These are phyloP conservation scores for Solanum corneliomulleri DNA, from an alignment of 257 asterid species.

Conservation along the genomic window DNA sequence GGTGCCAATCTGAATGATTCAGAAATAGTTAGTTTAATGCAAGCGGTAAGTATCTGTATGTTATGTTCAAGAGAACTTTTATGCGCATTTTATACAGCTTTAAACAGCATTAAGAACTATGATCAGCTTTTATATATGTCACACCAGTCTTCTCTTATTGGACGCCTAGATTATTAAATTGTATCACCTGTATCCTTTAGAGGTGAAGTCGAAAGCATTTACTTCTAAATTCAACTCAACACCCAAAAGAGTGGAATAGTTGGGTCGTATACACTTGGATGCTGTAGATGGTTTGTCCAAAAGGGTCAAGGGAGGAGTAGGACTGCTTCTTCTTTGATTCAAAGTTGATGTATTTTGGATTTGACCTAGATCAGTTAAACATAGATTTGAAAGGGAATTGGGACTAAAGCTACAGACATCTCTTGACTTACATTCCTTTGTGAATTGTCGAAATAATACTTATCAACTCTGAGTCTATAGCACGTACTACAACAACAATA, in stretches of 20 bases:
- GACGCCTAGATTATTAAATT: background rate
- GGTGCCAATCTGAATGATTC: slow-evolving; percentile 17
- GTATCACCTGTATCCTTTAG: background rate
- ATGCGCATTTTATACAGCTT: background rate
- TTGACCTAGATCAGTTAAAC: background rate
- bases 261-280: background rate
- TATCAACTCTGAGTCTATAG: background rate
- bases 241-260: background rate
- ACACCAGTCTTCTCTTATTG: background rate
- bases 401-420: background rate
- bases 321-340: background rate
- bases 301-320: background rate
- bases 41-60: background rate
- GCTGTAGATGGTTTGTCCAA: background rate
- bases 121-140: background rate
- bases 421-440: background rate
- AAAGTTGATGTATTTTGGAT: background rate
- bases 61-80: background rate
- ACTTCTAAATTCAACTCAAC: background rate
- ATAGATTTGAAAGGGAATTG: background rate
- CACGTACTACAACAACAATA: background rate
- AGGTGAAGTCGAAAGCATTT: background rate
- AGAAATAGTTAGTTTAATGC: slow-evolving; percentile 11
- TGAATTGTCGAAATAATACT: background rate
- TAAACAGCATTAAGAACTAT: background rate